Percentiles rank a stretch among this genome's conserved stretches.
These are phyloP conservation scores for Przewalskia tangutica DNA, from an alignment of 257 asterid genomes.

Conservation along the genomic window DNA sequence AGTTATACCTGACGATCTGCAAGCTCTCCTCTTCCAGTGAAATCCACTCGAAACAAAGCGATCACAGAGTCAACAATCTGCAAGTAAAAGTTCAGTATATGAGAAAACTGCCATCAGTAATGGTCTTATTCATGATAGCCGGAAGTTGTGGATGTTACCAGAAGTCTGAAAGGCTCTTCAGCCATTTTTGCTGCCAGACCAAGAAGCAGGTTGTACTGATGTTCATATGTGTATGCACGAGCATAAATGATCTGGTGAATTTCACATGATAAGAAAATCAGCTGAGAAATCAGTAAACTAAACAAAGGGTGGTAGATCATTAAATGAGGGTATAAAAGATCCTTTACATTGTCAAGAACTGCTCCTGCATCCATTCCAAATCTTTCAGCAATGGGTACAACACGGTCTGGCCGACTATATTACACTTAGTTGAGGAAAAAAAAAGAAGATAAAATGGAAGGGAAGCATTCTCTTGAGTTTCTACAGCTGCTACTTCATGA, in stretches of 20 bases:
- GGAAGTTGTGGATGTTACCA: conserved; percentile 43
- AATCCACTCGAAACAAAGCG: conserved; percentile 93
- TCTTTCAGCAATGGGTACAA: conserved; percentile 93
- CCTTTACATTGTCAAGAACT: conserved; percentile 83
- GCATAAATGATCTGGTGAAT: conserved; percentile 74
- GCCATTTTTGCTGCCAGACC: conserved; percentile 99
- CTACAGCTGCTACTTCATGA: background rate
- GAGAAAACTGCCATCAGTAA: background rate
- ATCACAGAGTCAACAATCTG: conserved; percentile 97
- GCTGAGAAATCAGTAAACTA: background rate
- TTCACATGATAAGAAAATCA: background rate
- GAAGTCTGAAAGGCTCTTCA: conserved; percentile 95
- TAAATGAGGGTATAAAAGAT: conserved; percentile 1
- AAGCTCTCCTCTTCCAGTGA: conserved; percentile 97
- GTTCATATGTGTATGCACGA: conserved; percentile 98
- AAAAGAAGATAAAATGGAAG: background rate
- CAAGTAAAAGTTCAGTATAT: conserved; percentile 11
- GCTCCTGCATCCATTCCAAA: conserved; percentile 99
- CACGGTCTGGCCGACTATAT: conserved; percentile 90
- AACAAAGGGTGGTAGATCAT: background rate
- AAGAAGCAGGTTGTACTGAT: conserved; percentile 92
- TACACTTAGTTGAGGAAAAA: conserved; percentile 29
- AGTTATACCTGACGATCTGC: conserved; percentile 87
- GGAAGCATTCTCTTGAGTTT: background rate
- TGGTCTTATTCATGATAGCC: background rate